phyloP scores from a whole-genome alignment of 169 alveolate species.

The Eimeria zaria region DNA sequence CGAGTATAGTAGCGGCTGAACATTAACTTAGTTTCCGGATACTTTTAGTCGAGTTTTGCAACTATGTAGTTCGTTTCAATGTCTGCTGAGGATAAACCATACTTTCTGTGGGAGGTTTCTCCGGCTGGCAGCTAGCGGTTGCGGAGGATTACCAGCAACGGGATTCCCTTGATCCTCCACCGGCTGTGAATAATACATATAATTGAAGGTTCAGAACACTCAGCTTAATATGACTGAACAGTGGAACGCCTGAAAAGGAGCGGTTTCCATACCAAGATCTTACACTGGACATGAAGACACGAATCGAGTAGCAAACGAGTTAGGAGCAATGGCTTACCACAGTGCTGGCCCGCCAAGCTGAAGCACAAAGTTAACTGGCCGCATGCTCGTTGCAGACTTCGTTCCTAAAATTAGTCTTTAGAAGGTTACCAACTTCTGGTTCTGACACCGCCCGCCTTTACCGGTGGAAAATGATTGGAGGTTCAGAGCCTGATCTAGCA shows the following conservation, averaged over 20 bases:
- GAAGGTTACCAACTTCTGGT: background rate
- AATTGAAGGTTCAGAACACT: background rate
- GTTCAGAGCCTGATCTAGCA: slow-evolving; percentile 43
- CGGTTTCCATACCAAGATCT: background rate
- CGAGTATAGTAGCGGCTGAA: background rate
- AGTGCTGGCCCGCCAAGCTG: background rate
- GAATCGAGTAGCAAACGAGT: background rate
- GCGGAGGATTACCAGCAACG: background rate
- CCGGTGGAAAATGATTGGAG: slow-evolving; percentile 38
- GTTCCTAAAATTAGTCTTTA: background rate
- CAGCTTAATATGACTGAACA: background rate
- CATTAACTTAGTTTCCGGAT: background rate
- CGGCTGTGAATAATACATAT: background rate
- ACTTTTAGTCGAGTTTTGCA: background rate
- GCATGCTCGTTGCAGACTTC: background rate
- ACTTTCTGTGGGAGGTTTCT: background rate
- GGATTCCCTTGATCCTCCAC: background rate
- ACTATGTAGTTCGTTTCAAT: background rate
- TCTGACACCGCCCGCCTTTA: background rate
- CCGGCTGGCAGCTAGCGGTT: background rate
- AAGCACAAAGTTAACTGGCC: background rate
- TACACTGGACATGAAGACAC: background rate
- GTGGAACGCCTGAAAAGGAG: background rate
- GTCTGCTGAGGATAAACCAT: background rate
- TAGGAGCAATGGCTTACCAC: background rate